Base-by-base conservation (phyloP, 2,329 filamentous ascomycete species). In the Aciculosporium take region DNA sequence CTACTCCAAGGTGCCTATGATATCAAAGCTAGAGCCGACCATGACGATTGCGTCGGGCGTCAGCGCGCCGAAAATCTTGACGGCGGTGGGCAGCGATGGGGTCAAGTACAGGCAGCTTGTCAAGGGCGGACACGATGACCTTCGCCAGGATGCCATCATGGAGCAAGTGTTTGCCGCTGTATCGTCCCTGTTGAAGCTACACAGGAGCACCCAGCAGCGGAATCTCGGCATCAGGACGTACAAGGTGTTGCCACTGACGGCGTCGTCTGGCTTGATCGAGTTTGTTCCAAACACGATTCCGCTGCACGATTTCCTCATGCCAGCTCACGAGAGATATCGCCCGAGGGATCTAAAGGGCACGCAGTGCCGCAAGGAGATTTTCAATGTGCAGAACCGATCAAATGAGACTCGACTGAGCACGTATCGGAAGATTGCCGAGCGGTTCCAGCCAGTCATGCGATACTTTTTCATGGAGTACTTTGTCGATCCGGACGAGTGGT, bases 401-500 rank as follows among this genome's bases (percentile, higher is more conserved):
- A 68, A 78, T 8, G 83, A 88, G 24, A 69, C 72, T 7, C 78
- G 91, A 13, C 67, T 94, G 37, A 72, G 74, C 48, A 77, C 76
- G 1, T 99, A 83, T 65, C 79, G 81, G 39, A 81, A 79, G 47
- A 79, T 95, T 3, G 81, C 78, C 5, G 79, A 87, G 4, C 75
- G 76, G 38, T 94, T 96, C 59, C 83, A 87, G 46, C 91, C 93
- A 0, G 91, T 96, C 4, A 84, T 98, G 79, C 78, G 83, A 43
- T 94, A 88, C 65, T 99, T 98, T 65, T 94, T 98, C 59, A 86
- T 95, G 68, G 91, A 99, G 58, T 77, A 83, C 46, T 99, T 94
- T 56, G 72, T 80, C 39, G 86, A 94, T 48, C 91, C 91, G 0
- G 89, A 98, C 56, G 88, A 94, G 51, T 99, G 91, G 91, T 98